phyloP scores from a whole-genome alignment of 1,284 basidiomycete species.

The Cryptococcus jaspeensis region DNA sequence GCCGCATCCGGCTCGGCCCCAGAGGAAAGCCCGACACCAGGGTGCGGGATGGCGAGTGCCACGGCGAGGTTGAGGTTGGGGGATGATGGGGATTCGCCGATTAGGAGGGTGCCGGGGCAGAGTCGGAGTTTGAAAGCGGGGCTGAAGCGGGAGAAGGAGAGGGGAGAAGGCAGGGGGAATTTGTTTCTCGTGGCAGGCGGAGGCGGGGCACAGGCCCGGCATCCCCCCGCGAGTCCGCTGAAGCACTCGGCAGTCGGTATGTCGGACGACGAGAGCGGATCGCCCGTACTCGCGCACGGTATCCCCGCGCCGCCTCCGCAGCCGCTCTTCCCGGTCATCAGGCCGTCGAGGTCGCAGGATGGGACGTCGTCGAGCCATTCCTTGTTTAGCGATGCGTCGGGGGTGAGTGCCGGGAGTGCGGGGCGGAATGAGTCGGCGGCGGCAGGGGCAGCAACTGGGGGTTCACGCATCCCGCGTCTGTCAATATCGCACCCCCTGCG shows the following conservation, averaged over 20 bases:
- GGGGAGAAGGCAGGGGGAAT: conserved; percentile 9
- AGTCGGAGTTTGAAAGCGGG: conserved; percentile 33
- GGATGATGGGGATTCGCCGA: conserved; percentile 41
- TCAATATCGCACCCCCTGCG: conserved; percentile 34
- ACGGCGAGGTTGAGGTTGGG: conserved; percentile 39
- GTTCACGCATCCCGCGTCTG: conserved; percentile 24
- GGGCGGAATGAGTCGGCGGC: too few species aligned
- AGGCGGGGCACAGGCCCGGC: too few species aligned
- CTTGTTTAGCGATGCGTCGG: conserved; percentile 16
- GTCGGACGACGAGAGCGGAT: conserved; percentile 21
- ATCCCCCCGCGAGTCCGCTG: too few species aligned
- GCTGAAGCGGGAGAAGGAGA: conserved; percentile 3
- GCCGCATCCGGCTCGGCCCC: conserved; percentile 23
- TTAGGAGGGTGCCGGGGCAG: conserved; percentile 43
- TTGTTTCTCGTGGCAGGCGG: conserved; percentile 13
- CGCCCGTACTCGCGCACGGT: conserved; percentile 18
- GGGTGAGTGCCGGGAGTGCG: too few species aligned
- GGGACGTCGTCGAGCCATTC: conserved; percentile 15
- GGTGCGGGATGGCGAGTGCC: conserved; percentile 42
- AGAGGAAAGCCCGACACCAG: conserved; percentile 42
- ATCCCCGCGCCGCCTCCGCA: conserved; percentile 30
- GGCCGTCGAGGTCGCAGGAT: conserved; percentile 39
- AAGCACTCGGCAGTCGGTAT: conserved; percentile 9
- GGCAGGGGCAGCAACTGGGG: too few species aligned
- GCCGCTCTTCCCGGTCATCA: conserved; percentile 38